phyloP scores from a whole-genome alignment of 495 filamentous ascomycete genomes.

The Xylaria palmicola region DNA sequence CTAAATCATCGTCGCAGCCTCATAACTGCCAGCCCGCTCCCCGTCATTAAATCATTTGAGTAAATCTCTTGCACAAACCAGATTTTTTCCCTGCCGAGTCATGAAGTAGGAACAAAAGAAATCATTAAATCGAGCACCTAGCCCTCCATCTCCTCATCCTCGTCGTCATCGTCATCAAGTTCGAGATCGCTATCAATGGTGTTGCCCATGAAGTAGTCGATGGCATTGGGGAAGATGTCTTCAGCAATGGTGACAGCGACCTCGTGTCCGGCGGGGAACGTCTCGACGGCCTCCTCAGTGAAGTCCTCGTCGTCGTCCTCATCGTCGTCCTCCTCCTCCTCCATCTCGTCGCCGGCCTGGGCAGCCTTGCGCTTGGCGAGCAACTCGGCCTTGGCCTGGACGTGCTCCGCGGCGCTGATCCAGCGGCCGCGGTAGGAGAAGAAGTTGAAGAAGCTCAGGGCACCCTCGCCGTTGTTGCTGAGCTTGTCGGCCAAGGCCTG shows the following conservation, averaged over 20 bases:
- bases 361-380: conserved; percentile 50
- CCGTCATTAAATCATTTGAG: conserved; percentile 13
- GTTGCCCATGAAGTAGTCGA: conserved; percentile 62
- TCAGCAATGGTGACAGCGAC: conserved; percentile 68
- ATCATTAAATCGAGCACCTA: conserved; percentile 3
- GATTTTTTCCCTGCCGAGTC: conserved; percentile 12
- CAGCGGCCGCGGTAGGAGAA: conserved; percentile 64
- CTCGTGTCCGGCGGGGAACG: conserved; percentile 70
- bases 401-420: conserved; percentile 59
- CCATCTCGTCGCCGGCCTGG: conserved; percentile 44
- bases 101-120: conserved; percentile 5
- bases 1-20: conserved; percentile 19
- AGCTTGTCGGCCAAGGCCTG: conserved; percentile 39
- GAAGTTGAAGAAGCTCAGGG: conserved; percentile 68
- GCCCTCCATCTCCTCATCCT: conserved; percentile 19
- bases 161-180: conserved; percentile 10
- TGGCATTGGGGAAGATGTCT: conserved; percentile 70
- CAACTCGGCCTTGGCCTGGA: conserved; percentile 49
- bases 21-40: conserved; percentile 8
- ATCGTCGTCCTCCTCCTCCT: conserved; percentile 47
- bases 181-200: conserved; percentile 17
- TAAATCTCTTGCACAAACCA: conserved; percentile 1
- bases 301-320: conserved; percentile 46
- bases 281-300: conserved; percentile 52
- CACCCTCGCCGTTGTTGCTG: conserved; percentile 44